Evolutionary conservation across 495 filamentous ascomycete genomes (phyloP).

Genomic region (Trichoderma asperelloides): DNA sequence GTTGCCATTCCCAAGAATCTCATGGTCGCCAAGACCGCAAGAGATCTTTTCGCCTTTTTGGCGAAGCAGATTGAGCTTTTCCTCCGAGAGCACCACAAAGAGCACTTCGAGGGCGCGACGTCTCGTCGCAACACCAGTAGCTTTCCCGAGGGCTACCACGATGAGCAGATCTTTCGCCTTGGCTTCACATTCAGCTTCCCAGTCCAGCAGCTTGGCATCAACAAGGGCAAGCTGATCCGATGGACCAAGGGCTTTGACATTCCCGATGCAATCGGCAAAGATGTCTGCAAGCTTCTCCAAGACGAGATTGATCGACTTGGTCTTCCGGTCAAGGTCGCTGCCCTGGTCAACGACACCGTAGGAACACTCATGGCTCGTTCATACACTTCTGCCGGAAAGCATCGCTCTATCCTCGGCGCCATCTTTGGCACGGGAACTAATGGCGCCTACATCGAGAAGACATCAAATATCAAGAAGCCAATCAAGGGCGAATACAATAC

Average conservation of each 20-base stretch:
- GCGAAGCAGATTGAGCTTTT: conserved; percentile 86
- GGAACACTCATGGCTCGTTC: conserved; percentile 96
- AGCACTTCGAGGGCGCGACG: conserved; percentile 70
- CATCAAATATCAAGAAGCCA: conserved; percentile 59
- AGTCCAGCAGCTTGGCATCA: conserved; percentile 86
- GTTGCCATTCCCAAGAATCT: conserved; percentile 80
- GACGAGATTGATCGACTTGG: conserved; percentile 78
- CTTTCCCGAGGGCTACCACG: conserved; percentile 42
- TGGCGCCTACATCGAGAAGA: conserved; percentile 81
- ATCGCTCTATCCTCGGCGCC: conserved; percentile 76
- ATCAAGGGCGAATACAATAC: conserved; percentile 61
- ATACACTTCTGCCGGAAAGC: conserved; percentile 85
- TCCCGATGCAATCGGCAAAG: conserved; percentile 80
- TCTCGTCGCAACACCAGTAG: conserved; percentile 48
- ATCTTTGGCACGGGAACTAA: conserved; percentile 96
- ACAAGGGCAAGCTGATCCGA: conserved; percentile 82
- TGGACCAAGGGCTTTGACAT: conserved; percentile 99
- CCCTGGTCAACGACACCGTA: conserved; percentile 94
- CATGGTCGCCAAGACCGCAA: conserved; percentile 79
- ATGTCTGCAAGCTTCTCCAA: conserved; percentile 87
- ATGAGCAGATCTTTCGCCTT: conserved; percentile 74
- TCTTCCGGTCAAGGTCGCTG: conserved; percentile 86
- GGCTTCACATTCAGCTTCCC: conserved; percentile 98
- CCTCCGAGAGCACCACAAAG: conserved; percentile 76
- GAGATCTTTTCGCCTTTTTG: conserved; percentile 87